Percentiles rank a stretch among this genome's conserved stretches.
Conservation (phyloP, 257 asterid genomes). For the Catharanthus roseus region DNA sequence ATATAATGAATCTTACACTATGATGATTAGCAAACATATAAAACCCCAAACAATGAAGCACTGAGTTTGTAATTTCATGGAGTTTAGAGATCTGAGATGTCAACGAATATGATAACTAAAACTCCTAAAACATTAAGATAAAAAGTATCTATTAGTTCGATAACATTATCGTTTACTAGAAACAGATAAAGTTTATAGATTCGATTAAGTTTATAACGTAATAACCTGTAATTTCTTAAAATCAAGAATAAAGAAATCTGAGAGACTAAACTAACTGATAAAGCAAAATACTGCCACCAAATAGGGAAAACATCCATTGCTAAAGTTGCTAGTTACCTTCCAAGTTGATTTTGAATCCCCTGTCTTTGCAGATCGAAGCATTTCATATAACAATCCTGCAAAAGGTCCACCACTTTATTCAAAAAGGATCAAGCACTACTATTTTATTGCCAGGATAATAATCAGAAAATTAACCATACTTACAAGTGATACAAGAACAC, state of each 20-base stretch:
- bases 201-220: not conserved
- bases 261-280: not conserved
- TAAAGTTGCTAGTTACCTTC: constrained; percentile 58
- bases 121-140: not conserved
- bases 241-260: not conserved
- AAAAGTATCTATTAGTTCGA: not conserved
- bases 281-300: not conserved
- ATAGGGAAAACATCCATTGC: not conserved
- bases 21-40: not conserved
- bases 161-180: not conserved
- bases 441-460: not conserved
- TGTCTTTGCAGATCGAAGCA: constrained; percentile 89
- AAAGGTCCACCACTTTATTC: constrained; percentile 8
- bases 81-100: not conserved
- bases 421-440: constrained; percentile 10
- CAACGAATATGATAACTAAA: not conserved
- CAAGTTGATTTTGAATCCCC: constrained; percentile 89
- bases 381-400: constrained; percentile 84
- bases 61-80: not conserved
- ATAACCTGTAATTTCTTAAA: not conserved
- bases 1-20: not conserved
- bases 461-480: not conserved
- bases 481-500: not conserved
- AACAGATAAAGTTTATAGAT: not conserved
- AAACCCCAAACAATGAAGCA: not conserved